Conservation (phyloP, 495 filamentous ascomycete genomes). For the Podospora conica region DNA sequence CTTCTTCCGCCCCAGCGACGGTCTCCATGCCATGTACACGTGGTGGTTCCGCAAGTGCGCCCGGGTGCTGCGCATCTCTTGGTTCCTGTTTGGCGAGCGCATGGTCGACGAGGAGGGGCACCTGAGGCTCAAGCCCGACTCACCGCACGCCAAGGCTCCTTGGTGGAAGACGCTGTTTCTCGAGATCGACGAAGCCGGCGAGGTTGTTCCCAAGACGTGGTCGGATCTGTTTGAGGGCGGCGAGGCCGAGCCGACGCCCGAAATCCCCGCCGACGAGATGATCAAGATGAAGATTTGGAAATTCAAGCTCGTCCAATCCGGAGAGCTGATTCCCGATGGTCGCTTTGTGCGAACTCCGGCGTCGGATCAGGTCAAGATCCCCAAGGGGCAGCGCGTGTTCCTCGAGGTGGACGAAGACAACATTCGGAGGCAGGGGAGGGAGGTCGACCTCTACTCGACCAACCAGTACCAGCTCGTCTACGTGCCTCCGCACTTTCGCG, state of each 20-base stretch:
- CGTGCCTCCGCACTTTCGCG: conserved; percentile 76
- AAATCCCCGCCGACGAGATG: conserved; percentile 22
- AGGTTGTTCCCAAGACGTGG: conserved; percentile 38
- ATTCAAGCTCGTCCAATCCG: conserved; percentile 37
- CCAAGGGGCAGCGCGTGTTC: conserved; percentile 76
- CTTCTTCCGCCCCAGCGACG: conserved; percentile 77
- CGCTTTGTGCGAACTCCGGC: conserved; percentile 83
- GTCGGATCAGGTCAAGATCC: conserved; percentile 88
- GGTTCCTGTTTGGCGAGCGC: conserved; percentile 88
- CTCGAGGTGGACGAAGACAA: conserved; percentile 71
- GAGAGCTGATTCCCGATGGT: conserved; percentile 56
- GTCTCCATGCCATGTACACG: conserved; percentile 73
- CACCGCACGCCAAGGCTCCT: conserved; percentile 21
- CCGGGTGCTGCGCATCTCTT: conserved; percentile 67
- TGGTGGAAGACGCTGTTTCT: conserved; percentile 34
- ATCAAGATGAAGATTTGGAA: conserved; percentile 18
- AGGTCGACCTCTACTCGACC: conserved; percentile 62
- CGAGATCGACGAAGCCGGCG: conserved; percentile 25
- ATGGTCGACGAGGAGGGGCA: conserved; percentile 74
- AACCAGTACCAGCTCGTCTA: conserved; percentile 77
- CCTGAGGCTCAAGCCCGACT: conserved; percentile 22
- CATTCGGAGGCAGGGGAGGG: conserved; percentile 43
- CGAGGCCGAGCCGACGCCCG: conserved; percentile 25
- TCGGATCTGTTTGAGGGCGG: conserved; percentile 35
- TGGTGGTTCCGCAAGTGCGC: conserved; percentile 97